Conservation (phyloP, 2,329 filamentous ascomycete genomes). For the Penicillium sp. region DNA sequence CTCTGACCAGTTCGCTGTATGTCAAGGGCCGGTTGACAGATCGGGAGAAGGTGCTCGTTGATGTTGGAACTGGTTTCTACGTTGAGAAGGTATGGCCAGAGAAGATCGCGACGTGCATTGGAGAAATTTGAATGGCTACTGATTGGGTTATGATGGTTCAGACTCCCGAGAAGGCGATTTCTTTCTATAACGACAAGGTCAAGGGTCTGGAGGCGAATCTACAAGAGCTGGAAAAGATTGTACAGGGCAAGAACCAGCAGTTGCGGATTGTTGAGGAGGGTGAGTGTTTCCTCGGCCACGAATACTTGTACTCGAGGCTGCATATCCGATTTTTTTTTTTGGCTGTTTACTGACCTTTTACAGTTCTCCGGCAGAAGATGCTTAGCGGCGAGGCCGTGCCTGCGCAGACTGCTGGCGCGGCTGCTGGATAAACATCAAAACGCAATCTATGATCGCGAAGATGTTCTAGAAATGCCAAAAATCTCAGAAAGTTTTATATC, state of each 20-base stretch:
- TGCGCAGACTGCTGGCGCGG: constrained; percentile 37
- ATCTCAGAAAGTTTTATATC: constrained; percentile 6
- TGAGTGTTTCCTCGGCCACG: constrained; percentile 43
- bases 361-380: constrained; percentile 58
- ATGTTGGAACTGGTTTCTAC: constrained; percentile 92
- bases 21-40: constrained; percentile 80
- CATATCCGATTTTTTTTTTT: neutral
- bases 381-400: constrained; percentile 48
- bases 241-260: constrained; percentile 79
- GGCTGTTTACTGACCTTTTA: constrained; percentile 25
- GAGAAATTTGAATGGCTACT: neutral
- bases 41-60: constrained; percentile 79
- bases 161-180: constrained; percentile 62
- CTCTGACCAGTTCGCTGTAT: constrained; percentile 91
- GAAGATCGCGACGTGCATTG: too few species aligned
- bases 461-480: constrained; percentile 9
- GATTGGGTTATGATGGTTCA: constrained; percentile 22
- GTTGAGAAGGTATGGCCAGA: constrained; percentile 74
- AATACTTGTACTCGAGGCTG: neutral
- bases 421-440: constrained; percentile 25
- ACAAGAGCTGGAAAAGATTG: constrained; percentile 68
- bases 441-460: constrained; percentile 1
- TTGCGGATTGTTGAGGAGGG: constrained; percentile 87
- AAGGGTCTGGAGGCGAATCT: constrained; percentile 67
- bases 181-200: constrained; percentile 70